Evolutionary conservation across 495 filamentous ascomycete species (phyloP), one percentile per base, ranked within the genome.

Genomic region (Chlorociboria aeruginascens): DNA sequence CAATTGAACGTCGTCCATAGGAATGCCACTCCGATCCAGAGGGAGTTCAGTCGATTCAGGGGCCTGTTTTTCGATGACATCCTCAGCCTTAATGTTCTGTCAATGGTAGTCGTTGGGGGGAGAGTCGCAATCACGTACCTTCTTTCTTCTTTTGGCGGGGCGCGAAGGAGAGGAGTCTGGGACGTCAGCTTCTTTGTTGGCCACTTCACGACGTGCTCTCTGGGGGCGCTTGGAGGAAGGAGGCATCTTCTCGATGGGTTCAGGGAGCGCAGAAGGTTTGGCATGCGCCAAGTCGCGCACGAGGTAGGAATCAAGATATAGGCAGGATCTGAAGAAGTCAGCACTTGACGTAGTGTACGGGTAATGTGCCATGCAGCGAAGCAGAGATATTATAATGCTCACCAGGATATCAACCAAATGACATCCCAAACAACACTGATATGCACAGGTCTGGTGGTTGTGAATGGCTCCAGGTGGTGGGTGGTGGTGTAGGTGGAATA

Each of bases 141-240:
- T 84, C 68, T 78, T 83, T 68, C 83, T 79, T 62, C 83, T 85
- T 62, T 78, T 81, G 4, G 78, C 73, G 6, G 82, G 82, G 45
- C 80, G 79, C 59, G 75, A 82, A 29, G 83, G 82, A 25, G 83
- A 86, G 32, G 82, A 85, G 53, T 78, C 74, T 48, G 69, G 74
- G 16, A 68, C 65, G 51, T 78, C 74, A 51, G 62, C 66, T 48
- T 76, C 64, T 62, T 56, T 70, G 66, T 49, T 70, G 61, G 60
- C 66, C 59, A 44, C 65, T 68, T 71, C 68, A 69, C 73, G 64
- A 61, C 68, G 61, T 59, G 65, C 57, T 65, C 71, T 60, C 65
- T 70, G 63, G 10, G 59, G 31, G 40, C 72, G 71, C 46, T 71
- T 68, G 48, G 69, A 69, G 32, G 72, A 72, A 11, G 72, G 63